A percentile compares a stretch with the other conserved stretches of the same genome.
phyloP scores from a whole-genome alignment of 2,329 filamentous ascomycete genomes.

The Knufia fluminis region DNA sequence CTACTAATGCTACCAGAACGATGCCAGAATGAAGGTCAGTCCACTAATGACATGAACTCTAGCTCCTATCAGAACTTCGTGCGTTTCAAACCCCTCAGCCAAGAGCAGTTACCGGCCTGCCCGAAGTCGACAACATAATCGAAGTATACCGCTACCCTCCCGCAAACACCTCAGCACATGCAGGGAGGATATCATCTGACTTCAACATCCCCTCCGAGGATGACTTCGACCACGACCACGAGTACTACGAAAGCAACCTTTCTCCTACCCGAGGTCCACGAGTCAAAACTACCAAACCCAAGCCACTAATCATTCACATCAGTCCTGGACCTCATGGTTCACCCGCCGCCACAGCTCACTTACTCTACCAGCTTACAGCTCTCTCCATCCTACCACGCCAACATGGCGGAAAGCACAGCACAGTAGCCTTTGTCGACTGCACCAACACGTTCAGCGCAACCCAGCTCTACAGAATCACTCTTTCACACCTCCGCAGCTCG shows the following conservation, averaged over 20 bases:
- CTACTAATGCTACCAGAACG: background rate
- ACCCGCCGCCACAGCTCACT: slow-evolving; percentile 48
- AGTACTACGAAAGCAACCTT: slow-evolving; percentile 1
- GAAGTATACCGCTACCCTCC: slow-evolving; percentile 28
- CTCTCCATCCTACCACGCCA: slow-evolving; percentile 41
- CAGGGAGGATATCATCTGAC: slow-evolving; percentile 9
- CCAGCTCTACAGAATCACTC: slow-evolving; percentile 31
- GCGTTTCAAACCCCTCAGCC: slow-evolving; percentile 19
- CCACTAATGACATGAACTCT: background rate
- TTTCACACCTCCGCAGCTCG: slow-evolving; percentile 27
- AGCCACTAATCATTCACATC: slow-evolving; percentile 43
- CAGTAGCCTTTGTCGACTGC: slow-evolving; percentile 49
- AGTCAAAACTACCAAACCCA: slow-evolving; percentile 7
- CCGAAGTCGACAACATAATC: slow-evolving; percentile 38
- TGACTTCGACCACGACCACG: background rate
- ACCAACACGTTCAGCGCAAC: slow-evolving; percentile 45
- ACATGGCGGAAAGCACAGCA: slow-evolving; percentile 36
- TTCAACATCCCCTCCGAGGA: slow-evolving; percentile 2
- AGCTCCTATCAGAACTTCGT: slow-evolving; percentile 35
- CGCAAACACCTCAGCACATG: background rate
- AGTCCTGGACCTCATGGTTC: slow-evolving; percentile 37
- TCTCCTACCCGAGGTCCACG: background rate
- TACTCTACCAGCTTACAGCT: slow-evolving; percentile 49
- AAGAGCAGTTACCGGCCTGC: slow-evolving; percentile 33
- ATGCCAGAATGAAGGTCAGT: too few species aligned